These are phyloP conservation scores for Boletus pseudopeckii DNA, from an alignment of 768 basidiomycete genomes.

Conservation along the genomic window DNA sequence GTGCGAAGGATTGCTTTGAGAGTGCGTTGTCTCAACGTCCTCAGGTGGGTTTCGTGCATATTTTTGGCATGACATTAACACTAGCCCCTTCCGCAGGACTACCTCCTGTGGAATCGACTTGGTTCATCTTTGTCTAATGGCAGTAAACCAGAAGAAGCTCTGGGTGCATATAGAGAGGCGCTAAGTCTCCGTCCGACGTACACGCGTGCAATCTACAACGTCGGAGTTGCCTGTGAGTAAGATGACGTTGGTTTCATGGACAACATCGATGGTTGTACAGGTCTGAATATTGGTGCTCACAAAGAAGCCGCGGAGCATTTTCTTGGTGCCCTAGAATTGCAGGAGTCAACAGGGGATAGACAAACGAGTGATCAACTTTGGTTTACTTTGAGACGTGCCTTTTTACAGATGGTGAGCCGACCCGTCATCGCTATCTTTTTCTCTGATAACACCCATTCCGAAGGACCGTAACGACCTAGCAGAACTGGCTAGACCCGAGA, in stretches of 20 bases:
- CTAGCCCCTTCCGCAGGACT: constrained; percentile 54
- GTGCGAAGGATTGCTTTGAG: constrained; percentile 93
- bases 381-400: constrained; percentile 81
- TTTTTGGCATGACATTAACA: not conserved
- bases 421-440: not conserved
- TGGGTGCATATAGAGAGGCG: constrained; percentile 87
- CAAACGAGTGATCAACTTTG: constrained; percentile 84
- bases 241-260: not conserved
- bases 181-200: constrained; percentile 90
- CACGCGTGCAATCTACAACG: constrained; percentile 95
- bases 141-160: constrained; percentile 88
- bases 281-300: constrained; percentile 92
- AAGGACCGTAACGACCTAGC: constrained; percentile 83
- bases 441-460: not conserved
- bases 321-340: constrained; percentile 76
- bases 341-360: constrained; percentile 60
- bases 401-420: constrained; percentile 67
- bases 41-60: constrained; percentile 40
- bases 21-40: constrained; percentile 79
- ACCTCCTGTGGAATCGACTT: constrained; percentile 91
- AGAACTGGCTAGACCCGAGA: constrained; percentile 62
- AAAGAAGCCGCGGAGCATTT: constrained; percentile 97
- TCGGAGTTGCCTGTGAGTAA: constrained; percentile 93
- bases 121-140: constrained; percentile 95
- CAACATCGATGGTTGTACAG: constrained; percentile 38